Evolutionary conservation across 306 rosid genomes (phyloP).

Genomic region (Fragaria nilgerrensis): DNA sequence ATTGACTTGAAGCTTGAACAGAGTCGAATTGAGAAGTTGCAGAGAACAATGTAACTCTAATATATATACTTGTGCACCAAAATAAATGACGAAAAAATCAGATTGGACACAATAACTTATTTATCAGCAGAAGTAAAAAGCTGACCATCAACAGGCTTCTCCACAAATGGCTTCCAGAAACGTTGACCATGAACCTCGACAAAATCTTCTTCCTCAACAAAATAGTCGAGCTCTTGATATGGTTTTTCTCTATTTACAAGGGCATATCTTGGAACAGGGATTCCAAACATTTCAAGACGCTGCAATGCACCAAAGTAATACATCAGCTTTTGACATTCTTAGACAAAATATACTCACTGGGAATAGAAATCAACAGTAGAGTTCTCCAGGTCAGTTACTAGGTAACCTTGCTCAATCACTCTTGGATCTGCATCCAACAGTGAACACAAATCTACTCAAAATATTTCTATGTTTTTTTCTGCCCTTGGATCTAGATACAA

Average conservation of each 20-base stretch:
- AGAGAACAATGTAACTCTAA: neutral
- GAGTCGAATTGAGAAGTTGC: slow-evolving; percentile 14
- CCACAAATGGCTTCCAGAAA: slow-evolving; percentile 97
- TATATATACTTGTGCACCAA: neutral
- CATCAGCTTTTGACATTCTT: slow-evolving; percentile 25
- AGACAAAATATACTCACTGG: slow-evolving; percentile 14
- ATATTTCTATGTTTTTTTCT: neutral
- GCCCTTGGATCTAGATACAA: neutral
- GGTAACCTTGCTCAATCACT: neutral
- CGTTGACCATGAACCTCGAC: slow-evolving; percentile 87
- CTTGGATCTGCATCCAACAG: neutral
- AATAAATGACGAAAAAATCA: slow-evolving; percentile 14
- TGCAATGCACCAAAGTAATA: slow-evolving; percentile 43
- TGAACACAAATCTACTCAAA: neutral
- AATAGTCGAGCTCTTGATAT: slow-evolving; percentile 72
- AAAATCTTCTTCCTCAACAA: slow-evolving; percentile 93
- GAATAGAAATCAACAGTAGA: slow-evolving; percentile 11
- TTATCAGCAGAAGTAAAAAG: slow-evolving; percentile 21
- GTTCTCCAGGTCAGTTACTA: neutral
- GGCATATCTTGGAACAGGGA: slow-evolving; percentile 93
- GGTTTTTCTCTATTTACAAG: slow-evolving; percentile 86
- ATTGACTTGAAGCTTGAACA: slow-evolving; percentile 19
- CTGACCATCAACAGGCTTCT: slow-evolving; percentile 97
- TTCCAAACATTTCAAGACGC: slow-evolving; percentile 80
- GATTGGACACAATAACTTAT: slow-evolving; percentile 22